Base-by-base conservation (phyloP, 345 rosid species). In the Gynandropsis gynandra region DNA sequence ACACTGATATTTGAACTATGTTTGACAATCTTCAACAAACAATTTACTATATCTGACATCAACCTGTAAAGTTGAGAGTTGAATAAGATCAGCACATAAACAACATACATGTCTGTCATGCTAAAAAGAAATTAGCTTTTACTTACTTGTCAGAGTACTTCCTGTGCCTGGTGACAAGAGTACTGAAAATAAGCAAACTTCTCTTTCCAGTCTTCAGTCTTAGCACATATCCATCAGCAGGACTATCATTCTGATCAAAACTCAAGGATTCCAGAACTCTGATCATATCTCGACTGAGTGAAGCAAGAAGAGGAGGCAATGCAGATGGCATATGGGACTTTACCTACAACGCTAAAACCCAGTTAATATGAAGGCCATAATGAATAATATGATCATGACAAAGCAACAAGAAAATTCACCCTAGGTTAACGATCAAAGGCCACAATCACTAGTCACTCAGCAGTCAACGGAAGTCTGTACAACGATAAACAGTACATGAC, bases 251-350 rank as follows among this genome's bases (percentile, higher is more conserved):
- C 57, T 41, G 42, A 63, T 72, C 73, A 67, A 83, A 72, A 69
- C 69, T 70, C 82, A 87, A 70, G 42, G 85, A 78, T 54, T 63
- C 76, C 69, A 87, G 58, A 74, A 83, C 74, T 59, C 69, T 52
- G 52, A 75, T 72, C 74, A 83, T 72, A 74, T 71, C 70, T 12
- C 36, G 69, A 67, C 78, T 78, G 59, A 87, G 42, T 32, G 81
- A 66, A 61, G 83, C 70, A 54, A 87, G 48, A 34, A 65, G 71
- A 47, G 89, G 80, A 58, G 74, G 72, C 56, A 87, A 52, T 58
- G 76, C 72, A 61, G 82, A 80, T 27, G 94, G 84, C 96, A 87
- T 78, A 53, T 83, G 80, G 10, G 94, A 83, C 61, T 75, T 81
- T 69, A 81, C 83, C 96, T 87, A 54, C 36, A 74, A 65, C 62